Conservation (phyloP, 108 stramenopile genomes). For the Nitzschia sp. region DNA sequence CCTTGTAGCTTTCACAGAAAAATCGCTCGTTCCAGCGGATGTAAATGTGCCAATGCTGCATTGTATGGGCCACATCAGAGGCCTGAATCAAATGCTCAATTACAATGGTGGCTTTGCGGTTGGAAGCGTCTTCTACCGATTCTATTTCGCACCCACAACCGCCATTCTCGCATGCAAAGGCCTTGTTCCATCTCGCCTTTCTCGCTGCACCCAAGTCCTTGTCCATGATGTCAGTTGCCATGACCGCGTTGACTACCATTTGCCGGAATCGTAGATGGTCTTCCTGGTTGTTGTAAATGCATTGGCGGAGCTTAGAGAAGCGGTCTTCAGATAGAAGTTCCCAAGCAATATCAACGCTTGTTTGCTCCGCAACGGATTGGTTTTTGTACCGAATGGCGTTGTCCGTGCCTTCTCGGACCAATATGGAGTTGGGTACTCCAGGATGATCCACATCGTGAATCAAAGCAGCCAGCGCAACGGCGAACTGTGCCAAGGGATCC, state of each 20-base stretch:
- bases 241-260: not conserved
- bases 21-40: too few species aligned
- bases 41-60: too few species aligned
- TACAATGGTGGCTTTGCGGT: too few species aligned
- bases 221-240: conserved; percentile 19
- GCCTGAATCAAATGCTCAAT: too few species aligned
- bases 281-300: not conserved
- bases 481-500: conserved; percentile 5
- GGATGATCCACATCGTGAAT: conserved; percentile 12
- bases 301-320: not conserved
- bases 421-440: not conserved
- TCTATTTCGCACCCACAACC: too few species aligned
- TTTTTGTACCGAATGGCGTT: not conserved
- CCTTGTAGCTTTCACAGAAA: too few species aligned
- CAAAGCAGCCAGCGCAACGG: not conserved
- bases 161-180: not conserved
- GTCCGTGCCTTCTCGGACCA: not conserved
- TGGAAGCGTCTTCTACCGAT: too few species aligned
- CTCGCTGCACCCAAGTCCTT: not conserved
- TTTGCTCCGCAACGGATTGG: conserved; percentile 1
- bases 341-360: conserved; percentile 1
- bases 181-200: not conserved
- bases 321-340: not conserved
- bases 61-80: too few species aligned
- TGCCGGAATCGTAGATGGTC: conserved; percentile 5